These are phyloP conservation scores for Metschnikowia dekortorum DNA, from an alignment of 805 yeast genomes.

Conservation along the genomic window DNA sequence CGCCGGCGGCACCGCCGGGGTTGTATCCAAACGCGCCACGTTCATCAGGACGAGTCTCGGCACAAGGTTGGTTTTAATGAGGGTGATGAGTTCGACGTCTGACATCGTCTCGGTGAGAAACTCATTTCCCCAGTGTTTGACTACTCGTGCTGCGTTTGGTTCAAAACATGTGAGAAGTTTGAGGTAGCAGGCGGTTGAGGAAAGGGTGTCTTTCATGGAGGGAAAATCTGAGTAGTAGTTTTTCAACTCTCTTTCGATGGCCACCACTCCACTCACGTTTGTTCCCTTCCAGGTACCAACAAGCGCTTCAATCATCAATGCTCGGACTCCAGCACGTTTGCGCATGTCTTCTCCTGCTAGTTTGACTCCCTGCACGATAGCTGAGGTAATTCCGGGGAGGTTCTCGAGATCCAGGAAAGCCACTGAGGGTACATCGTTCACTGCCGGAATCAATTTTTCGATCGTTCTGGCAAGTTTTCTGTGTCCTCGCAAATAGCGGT, in stretches of 20 bases:
- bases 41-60: not conserved
- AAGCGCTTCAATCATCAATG: not conserved
- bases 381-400: not conserved
- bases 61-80: not conserved
- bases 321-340: not conserved
- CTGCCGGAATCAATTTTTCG: not conserved
- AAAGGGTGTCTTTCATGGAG: not conserved
- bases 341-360: not conserved
- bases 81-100: not conserved
- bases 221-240: not conserved
- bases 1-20: not conserved
- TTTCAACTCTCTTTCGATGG: not conserved
- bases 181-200: not conserved
- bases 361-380: too few species aligned
- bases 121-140: not conserved
- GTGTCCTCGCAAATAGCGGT: not conserved
- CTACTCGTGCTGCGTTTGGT: not conserved
- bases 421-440: not conserved
- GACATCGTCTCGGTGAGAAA: not conserved
- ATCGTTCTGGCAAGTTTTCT: not conserved
- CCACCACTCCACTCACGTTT: not conserved
- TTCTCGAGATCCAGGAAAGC: not conserved
- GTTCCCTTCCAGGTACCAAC: not conserved
- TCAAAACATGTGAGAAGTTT: not conserved
- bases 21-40: not conserved